Evolutionary conservation across 768 basidiomycete genomes (phyloP).

Genomic region (Lentinula edodes): DNA sequence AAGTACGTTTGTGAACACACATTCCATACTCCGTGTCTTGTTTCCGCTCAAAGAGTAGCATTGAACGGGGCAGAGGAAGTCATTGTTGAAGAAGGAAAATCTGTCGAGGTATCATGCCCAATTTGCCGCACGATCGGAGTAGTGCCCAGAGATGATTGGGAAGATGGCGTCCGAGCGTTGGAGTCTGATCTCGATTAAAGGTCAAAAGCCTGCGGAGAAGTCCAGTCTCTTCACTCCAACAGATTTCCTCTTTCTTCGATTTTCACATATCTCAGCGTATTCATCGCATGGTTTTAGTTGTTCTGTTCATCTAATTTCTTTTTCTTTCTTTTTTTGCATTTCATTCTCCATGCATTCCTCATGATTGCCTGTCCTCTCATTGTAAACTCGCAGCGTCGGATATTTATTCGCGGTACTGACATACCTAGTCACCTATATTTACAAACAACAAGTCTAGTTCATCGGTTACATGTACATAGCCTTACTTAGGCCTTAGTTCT

Average conservation of each 20-base stretch:
- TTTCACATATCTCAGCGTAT: not conserved
- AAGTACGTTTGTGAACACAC: slow-evolving; percentile 50
- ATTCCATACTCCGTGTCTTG: slow-evolving; percentile 72
- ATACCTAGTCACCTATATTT: too few relatives aligned
- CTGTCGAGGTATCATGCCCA: slow-evolving; percentile 69
- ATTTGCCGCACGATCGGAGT: slow-evolving; percentile 63
- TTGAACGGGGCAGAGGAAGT: slow-evolving; percentile 51
- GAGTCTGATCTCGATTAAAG: not conserved
- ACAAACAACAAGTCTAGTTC: too few relatives aligned
- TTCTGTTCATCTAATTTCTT: too few relatives aligned
- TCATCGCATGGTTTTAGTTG: too few relatives aligned
- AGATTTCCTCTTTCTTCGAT: too few relatives aligned
- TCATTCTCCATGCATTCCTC: not conserved
- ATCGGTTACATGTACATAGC: too few relatives aligned
- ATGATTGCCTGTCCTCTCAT: not conserved
- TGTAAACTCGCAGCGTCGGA: not conserved
- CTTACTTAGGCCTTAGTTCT: too few relatives aligned
- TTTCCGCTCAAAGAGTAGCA: slow-evolving; percentile 59
- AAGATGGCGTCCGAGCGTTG: slow-evolving; percentile 12
- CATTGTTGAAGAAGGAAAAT: slow-evolving; percentile 24
- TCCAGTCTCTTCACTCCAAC: too few relatives aligned
- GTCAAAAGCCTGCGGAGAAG: not conserved
- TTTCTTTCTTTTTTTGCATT: not conserved
- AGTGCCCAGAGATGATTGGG: slow-evolving; percentile 59
- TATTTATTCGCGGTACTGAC: too few relatives aligned